Evolutionary conservation across 2,329 filamentous ascomycete genomes (phyloP), one percentile per base, ranked within the genome.

Genomic region (Fusarium kyushuense): DNA sequence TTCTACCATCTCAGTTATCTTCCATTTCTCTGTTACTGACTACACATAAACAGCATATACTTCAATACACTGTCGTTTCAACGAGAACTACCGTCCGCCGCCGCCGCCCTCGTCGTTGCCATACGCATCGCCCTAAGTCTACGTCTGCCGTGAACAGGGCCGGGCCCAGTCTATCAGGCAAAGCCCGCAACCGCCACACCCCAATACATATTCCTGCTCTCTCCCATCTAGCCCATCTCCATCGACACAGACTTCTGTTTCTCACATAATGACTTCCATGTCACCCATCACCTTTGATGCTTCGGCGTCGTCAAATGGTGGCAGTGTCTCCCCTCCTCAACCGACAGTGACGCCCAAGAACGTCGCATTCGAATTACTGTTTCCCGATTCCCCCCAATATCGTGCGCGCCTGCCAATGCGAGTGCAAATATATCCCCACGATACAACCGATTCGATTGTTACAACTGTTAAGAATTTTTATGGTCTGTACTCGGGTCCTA

Each of bases 381-480:
- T 92, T 73, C 84, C 86, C 54, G 87, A 92, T 72, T 86, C 87
- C 32, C 88, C 89, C 63, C 87, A 90, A 76, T 88, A 87, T 73
- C 88, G 89, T 73, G 91, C 91, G 80, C 90, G 92, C 76, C 84
- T 94, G 71, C 92, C 92, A n/a, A 90, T 95, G 88, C 86, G 92
- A 75, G 92, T 95, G 54, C 92, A 96, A 76, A 97, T 99, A 72
- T 97, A 91, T 76, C 93, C 93, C 46, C 94, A 98, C 80, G 96
- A 99, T 83, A 94, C 93, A 53, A 98, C 95, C 23, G 95, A 98
- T 77, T 97, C 94, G 35, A 99, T 99, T 81, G 93, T 98, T 69
- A 96, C 94, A 16, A 98, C 96, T 2, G 95, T 98, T 76, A 98
- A 97, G 86, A 98, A 97, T 84, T 98, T 98, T 83, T 98, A 97